phyloP scores from a whole-genome alignment of 306 rosid genomes.

The Carpinus fangiana region DNA sequence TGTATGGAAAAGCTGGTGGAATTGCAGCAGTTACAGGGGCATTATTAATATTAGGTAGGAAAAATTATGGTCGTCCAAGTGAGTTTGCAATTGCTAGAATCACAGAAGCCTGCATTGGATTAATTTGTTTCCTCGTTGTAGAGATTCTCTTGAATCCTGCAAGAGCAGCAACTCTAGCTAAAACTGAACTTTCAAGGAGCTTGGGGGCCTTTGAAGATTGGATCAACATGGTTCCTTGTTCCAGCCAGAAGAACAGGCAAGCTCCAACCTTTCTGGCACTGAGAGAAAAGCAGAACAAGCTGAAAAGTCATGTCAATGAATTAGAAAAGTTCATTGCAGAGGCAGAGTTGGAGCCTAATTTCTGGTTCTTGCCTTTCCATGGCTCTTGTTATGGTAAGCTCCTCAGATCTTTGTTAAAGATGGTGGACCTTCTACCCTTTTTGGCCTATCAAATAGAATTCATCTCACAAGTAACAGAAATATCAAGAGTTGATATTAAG shows the following conservation, averaged over 20 bases:
- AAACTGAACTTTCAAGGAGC: conserved; percentile 51
- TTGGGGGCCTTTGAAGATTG: conserved; percentile 49
- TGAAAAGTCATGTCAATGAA: conserved; percentile 39
- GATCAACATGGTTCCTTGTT: conserved; percentile 32
- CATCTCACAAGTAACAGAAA: conserved; percentile 32
- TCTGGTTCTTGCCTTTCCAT: conserved; percentile 75
- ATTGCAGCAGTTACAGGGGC: conserved; percentile 71
- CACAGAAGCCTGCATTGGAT: conserved; percentile 65
- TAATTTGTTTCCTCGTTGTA: conserved; percentile 50
- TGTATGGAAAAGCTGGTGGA: conserved; percentile 89
- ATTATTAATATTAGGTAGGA: conserved; percentile 73
- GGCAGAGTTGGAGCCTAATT: conserved; percentile 73
- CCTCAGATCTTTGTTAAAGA: conserved; percentile 50
- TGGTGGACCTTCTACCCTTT: conserved; percentile 38
- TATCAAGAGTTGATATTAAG: conserved; percentile 9
- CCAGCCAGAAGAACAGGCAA: conserved; percentile 22
- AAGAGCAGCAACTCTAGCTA: conserved; percentile 71
- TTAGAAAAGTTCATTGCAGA: conserved; percentile 50
- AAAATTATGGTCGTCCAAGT: conserved; percentile 52
- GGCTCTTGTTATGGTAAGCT: conserved; percentile 49
- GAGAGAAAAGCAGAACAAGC: conserved; percentile 41
- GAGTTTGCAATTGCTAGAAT: conserved; percentile 68
- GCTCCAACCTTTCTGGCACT: conserved; percentile 33
- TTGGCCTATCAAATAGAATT: conserved; percentile 45
- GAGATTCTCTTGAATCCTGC: conserved; percentile 54